Conservation (phyloP, 169 alveolate species). For the Eimeria falciformis region DNA sequence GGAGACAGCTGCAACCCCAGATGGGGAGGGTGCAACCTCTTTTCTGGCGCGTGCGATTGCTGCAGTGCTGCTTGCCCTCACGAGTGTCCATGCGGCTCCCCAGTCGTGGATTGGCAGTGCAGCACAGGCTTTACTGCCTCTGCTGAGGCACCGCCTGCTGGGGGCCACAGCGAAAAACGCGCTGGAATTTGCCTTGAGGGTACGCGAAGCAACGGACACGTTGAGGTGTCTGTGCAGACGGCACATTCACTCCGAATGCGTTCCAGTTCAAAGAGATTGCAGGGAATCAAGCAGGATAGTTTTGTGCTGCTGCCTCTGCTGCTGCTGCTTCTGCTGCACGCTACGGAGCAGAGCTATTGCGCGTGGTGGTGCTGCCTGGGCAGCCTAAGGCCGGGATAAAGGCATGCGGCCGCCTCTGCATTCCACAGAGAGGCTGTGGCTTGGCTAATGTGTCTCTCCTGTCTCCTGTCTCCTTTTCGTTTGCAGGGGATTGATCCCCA, state of each 20-base stretch:
- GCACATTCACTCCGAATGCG: no score
- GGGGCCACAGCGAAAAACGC: conserved; percentile 35
- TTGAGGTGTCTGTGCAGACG: no score
- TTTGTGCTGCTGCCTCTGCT: background rate
- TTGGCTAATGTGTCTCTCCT: no score
- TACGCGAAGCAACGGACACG: background rate
- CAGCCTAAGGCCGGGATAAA: background rate
- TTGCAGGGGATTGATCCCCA: conserved; percentile 16
- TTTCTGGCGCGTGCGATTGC: conserved; percentile 10
- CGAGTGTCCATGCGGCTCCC: conserved; percentile 75
- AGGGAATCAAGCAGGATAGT: background rate
- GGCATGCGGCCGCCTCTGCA: no score
- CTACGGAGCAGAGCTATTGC: no score
- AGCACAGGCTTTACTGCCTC: conserved; percentile 73
- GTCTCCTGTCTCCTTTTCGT: background rate
- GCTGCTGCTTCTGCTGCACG: background rate
- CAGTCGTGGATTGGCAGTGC: conserved; percentile 80
- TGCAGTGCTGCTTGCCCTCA: conserved; percentile 60
- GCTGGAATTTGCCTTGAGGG: conserved; percentile 63
- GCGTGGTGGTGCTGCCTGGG: background rate
- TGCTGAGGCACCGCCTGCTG: conserved; percentile 68
- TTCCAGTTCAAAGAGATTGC: background rate
- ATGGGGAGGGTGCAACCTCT: background rate
- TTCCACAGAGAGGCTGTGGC: no score
- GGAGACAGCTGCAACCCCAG: background rate